Evolutionary conservation across 2,329 filamentous ascomycete species (phyloP), one percentile per base, ranked within the genome.

Genomic region (Neoarthrinium moseri): DNA sequence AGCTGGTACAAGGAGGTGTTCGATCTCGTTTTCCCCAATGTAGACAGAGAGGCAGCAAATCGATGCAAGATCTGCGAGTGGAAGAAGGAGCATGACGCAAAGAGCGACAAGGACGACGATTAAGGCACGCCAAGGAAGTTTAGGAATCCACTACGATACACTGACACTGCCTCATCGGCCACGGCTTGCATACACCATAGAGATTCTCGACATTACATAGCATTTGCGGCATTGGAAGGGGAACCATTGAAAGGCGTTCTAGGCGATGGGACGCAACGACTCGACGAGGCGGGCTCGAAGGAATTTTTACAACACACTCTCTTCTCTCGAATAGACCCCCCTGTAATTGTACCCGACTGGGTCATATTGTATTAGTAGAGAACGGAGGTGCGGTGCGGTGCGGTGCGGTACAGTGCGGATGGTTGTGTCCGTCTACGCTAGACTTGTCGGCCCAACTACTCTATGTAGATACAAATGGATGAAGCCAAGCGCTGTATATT

Each of bases 1-100:
- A 84, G 81, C 61, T 99, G 94, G 94, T 99, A 97, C 73, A 80
- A 80, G 6, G 91, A 99, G 55, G 89, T 99, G 41, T 97, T 96
- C 65, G 81, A 92, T 52, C 77, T 96, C 50, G 84, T 97, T 56
- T 99, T 99, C 74, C 84, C 89, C 29, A 75, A 87, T 53, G 68
- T 97, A 15, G 88, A 96, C 68, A 76, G 73, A 50, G 78, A 86
- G 33, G 70, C 81, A 50, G 90, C 87, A 51, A 94, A 88, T 66
- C 80, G 76, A 53, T 94, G 89, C 83, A 85, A 86, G 61, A 69
- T 75, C 37, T 70, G 69, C 59, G 74, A 78, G 55, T 71, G 68
- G 70, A 77, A 81, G 54, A 74, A 78, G 57, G 60, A 71, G 38
- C 60, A 74, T 54, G 65, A 67, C 51, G 61, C 69, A 36, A 63